phyloP scores from a whole-genome alignment of 345 rosid genomes.

The Melaleuca alternifolia region DNA sequence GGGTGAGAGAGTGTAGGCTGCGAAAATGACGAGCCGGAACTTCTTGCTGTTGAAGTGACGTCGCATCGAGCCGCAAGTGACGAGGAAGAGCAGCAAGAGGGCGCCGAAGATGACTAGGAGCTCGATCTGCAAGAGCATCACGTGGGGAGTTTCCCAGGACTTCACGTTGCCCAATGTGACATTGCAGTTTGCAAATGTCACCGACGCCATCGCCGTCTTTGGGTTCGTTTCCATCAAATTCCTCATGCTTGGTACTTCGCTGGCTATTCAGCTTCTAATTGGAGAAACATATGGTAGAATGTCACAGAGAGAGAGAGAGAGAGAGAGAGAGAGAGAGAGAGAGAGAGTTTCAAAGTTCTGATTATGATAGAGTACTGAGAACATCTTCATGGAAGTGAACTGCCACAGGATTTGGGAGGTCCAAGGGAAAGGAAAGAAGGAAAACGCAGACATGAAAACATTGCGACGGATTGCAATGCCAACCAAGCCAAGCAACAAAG shows the following conservation, averaged over 20 bases:
- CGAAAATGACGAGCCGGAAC: accelerated
- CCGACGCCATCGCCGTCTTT: not conserved
- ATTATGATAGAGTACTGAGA: too few relatives aligned
- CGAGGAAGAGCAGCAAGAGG: not conserved
- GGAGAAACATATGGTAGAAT: not conserved
- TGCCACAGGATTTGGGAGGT: too few relatives aligned
- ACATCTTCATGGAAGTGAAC: too few relatives aligned
- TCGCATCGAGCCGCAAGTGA: not conserved
- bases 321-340: not conserved
- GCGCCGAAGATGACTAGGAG: not conserved
- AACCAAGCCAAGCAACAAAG: too few relatives aligned
- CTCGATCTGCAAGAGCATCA: not conserved
- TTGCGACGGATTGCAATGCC: too few relatives aligned
- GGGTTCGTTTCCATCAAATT: not conserved
- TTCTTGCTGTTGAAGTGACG: not conserved
- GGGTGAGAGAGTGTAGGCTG: not conserved
- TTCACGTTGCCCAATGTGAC: not conserved
- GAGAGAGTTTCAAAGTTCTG: too few relatives aligned
- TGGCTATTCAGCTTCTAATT: not conserved
- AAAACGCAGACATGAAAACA: too few relatives aligned
- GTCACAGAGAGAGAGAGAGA: not conserved
- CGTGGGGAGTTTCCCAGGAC: not conserved
- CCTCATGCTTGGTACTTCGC: not conserved
- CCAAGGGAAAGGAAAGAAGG: too few relatives aligned
- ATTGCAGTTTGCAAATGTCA: not conserved